Base-by-base conservation (phyloP, 179 eudicot species). In the Carnegiea gigantea region DNA sequence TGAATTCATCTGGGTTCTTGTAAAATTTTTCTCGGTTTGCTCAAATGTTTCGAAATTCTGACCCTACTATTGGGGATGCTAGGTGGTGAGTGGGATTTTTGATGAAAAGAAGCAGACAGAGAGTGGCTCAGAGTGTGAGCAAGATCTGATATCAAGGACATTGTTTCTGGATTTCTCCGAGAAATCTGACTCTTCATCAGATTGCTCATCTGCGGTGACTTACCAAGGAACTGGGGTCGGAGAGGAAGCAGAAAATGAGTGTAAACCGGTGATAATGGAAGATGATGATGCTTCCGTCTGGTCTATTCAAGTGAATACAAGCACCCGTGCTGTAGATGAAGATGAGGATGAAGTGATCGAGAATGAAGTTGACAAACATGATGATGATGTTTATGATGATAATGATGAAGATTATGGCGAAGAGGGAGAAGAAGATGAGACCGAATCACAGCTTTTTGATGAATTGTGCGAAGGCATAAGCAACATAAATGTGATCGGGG, bases 301-400 rank as follows among this genome's bases (percentile, higher is more conserved):
- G 98, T 92, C 98, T 20, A 86, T 93, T 65, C 94, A 92, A 84
- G 98, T 88, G 62, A 93, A 95, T 86, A 93, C 90, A 24, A 93
- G 98, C 82, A 85, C 84, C 17, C 86, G 82, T 73, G 92, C 84
- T 23, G 86, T 89, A 0, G 84, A 87, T 5, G 93, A 91, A 20
- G 92, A 88, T 1, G 79, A 12, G 2, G 79, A 77, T 0, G 84
- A 82, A 49, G 70, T 60, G 9, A 40, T 40, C 33, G 79, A 78
- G 17, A 51, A 80, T 2, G 79, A 12, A 5, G 79, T 73, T 0
- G 84, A 82, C 0, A 83, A 43, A 15, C 83, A 70, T 60, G 70
- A 70, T 44, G 79, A 78, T 6, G 84, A 78, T 11, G 85, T 49
- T 21, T 75, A 77, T 10, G 86, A 53, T 21, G 83, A 77, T 53